A percentile compares a stretch with the other conserved stretches of the same genome.
phyloP scores from a whole-genome alignment of 2,329 filamentous ascomycete genomes.

The Albifimbria verrucaria region DNA sequence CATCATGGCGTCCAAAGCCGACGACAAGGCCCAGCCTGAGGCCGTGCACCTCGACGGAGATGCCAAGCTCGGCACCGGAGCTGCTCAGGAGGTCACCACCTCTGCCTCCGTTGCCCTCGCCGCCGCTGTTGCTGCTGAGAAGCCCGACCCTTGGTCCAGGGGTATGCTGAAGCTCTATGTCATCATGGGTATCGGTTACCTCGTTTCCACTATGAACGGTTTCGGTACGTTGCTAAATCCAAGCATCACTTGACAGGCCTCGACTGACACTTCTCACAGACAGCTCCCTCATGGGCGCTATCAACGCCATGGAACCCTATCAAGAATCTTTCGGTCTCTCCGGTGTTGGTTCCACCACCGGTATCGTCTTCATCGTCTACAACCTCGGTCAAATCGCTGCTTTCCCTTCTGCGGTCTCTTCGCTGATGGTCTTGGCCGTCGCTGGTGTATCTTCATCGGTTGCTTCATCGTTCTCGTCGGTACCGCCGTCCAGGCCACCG shows the following conservation, averaged over 20 bases:
- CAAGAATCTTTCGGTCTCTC: slow-evolving; percentile 44
- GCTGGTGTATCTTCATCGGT: slow-evolving; percentile 49
- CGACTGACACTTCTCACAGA: slow-evolving; percentile 27
- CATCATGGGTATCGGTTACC: slow-evolving; percentile 22
- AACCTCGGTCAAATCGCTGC: slow-evolving; percentile 12
- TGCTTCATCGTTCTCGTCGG: slow-evolving; percentile 44
- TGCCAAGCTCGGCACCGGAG: too few relatives aligned
- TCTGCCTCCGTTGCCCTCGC: slow-evolving; percentile 7
- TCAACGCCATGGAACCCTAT: slow-evolving; percentile 51
- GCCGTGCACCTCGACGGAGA: not conserved
- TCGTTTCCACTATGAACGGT: slow-evolving; percentile 26
- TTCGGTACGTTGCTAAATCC: slow-evolving; percentile 16
- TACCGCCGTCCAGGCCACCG: slow-evolving; percentile 16
- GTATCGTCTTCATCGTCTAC: slow-evolving; percentile 15
- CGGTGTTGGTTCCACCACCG: slow-evolving; percentile 38
- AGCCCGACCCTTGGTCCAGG: slow-evolving; percentile 12
- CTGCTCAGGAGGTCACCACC: not conserved
- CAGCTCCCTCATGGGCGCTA: slow-evolving; percentile 47
- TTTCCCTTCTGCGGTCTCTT: slow-evolving; percentile 6
- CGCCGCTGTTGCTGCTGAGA: slow-evolving; percentile 8
- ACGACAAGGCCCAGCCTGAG: not conserved
- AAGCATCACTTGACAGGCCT: not conserved
- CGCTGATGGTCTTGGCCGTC: slow-evolving; percentile 8
- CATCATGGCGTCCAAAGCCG: not conserved
- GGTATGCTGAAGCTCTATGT: slow-evolving; percentile 29